phyloP scores from a whole-genome alignment of 108 stramenopile genomes.

The Bacterosira constricta region DNA sequence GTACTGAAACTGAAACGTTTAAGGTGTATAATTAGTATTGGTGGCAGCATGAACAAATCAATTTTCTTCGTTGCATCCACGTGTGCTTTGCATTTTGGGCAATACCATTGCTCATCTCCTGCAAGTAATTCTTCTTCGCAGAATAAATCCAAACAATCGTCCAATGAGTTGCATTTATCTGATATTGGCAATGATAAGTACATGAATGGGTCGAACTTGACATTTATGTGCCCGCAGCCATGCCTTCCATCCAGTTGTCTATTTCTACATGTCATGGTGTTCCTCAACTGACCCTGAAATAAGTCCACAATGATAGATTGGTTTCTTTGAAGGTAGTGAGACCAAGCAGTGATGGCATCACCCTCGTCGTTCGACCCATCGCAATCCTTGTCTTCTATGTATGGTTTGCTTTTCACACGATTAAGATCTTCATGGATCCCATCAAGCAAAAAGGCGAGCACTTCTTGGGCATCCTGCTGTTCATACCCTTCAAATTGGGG shows the following conservation, averaged over 20 bases:
- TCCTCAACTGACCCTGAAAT: slow-evolving; percentile 95
- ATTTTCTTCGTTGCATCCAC: slow-evolving; percentile 85
- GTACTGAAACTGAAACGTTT: slow-evolving; percentile 89
- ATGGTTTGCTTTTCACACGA: slow-evolving; percentile 83
- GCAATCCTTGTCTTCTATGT: slow-evolving; percentile 86
- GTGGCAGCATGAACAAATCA: slow-evolving; percentile 92
- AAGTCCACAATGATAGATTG: slow-evolving; percentile 90
- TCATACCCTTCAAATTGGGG: slow-evolving; percentile 89
- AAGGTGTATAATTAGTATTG: slow-evolving; percentile 91
- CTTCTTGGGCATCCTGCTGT: slow-evolving; percentile 96
- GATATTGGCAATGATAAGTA: slow-evolving; percentile 89
- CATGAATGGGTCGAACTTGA: slow-evolving; percentile 97
- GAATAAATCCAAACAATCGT: slow-evolving; percentile 80
- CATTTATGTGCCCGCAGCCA: slow-evolving; percentile 65
- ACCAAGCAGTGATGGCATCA: slow-evolving; percentile 87
- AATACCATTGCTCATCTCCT: slow-evolving; percentile 87
- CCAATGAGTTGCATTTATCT: slow-evolving; percentile 40
- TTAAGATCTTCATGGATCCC: slow-evolving; percentile 96
- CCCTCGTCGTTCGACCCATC: slow-evolving; percentile 80
- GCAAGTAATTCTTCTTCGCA: slow-evolving; percentile 67
- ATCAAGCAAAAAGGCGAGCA: slow-evolving; percentile 86
- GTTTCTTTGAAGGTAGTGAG: slow-evolving; percentile 84
- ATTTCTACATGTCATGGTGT: slow-evolving; percentile 75
- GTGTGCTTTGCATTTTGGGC: slow-evolving; percentile 80
- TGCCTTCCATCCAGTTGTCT: slow-evolving; percentile 16